A percentile compares a stretch with the other conserved stretches of the same genome.
These are phyloP conservation scores for Picea glauca DNA, from an alignment of 75 land plant species.

Conservation along the genomic window DNA sequence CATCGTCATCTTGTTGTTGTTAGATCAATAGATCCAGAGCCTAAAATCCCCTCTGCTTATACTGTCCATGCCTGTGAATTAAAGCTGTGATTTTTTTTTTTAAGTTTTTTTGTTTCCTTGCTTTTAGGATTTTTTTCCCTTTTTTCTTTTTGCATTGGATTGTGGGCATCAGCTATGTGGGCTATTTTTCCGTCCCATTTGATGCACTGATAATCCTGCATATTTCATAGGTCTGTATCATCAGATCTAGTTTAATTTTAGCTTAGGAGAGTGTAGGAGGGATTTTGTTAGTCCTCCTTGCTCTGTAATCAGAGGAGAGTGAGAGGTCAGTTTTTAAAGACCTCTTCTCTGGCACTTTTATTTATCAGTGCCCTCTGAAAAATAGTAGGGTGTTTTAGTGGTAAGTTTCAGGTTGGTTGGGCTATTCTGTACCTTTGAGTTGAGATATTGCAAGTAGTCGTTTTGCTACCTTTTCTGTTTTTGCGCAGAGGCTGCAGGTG, in stretches of 20 bases:
- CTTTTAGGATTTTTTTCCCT: background rate
- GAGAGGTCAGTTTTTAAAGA: background rate
- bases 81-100: background rate
- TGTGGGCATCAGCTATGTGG: constrained; percentile 2
- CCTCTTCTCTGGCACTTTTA: background rate
- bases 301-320: background rate
- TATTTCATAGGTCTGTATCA: background rate
- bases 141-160: background rate
- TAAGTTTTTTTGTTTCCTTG: background rate
- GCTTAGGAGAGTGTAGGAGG: background rate
- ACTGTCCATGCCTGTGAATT: no score
- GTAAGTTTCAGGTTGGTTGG: background rate
- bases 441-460: background rate
- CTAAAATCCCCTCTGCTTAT: background rate
- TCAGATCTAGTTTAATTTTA: no score
- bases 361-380: background rate
- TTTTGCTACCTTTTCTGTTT: background rate
- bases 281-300: constrained; percentile 1
- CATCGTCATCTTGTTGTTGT: background rate
- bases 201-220: background rate
- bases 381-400: background rate
- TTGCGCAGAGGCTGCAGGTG: background rate
- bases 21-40: background rate
- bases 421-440: background rate
- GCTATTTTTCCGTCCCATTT: constrained; percentile 10